Percentiles rank a stretch among this genome's conserved stretches.
These are phyloP conservation scores for Heterococcus sp. DNA, from an alignment of 108 stramenopile species.

Conservation along the genomic window DNA sequence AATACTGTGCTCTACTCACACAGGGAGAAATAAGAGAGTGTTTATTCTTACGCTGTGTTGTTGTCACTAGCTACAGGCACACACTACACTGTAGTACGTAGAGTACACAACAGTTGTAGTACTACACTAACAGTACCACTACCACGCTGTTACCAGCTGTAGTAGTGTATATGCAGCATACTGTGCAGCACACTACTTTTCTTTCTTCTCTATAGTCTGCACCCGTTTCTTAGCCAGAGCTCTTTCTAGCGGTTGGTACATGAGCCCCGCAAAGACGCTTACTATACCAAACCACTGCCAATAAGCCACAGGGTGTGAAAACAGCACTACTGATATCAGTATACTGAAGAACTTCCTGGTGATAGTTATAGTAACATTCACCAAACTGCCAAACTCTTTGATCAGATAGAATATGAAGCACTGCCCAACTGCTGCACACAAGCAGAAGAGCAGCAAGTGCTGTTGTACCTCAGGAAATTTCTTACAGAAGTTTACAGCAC, in stretches of 20 bases:
- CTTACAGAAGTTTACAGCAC: slow-evolving; percentile 62
- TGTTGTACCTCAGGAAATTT: slow-evolving; percentile 61
- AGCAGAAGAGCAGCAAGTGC: slow-evolving; percentile 60
- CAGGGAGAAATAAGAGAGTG: too few relatives aligned
- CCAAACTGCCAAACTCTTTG: slow-evolving; percentile 84
- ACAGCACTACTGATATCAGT: slow-evolving; percentile 48
- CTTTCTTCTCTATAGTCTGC: too few relatives aligned
- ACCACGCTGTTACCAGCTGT: too few relatives aligned
- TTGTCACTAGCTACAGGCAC: too few relatives aligned
- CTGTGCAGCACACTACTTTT: too few relatives aligned
- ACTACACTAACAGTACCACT: too few relatives aligned
- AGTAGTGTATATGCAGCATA: too few relatives aligned
- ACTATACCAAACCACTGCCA: slow-evolving; percentile 51
- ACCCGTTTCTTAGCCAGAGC: too few relatives aligned
- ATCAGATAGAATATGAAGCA: slow-evolving; percentile 97
- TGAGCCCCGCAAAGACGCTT: slow-evolving; percentile 45
- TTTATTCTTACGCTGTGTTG: too few relatives aligned
- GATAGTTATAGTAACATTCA: slow-evolving; percentile 92
- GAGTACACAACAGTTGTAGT: too few relatives aligned
- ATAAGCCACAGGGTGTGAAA: slow-evolving; percentile 41
- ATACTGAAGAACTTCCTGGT: slow-evolving; percentile 90
- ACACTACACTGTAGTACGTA: too few relatives aligned
- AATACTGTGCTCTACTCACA: too few relatives aligned
- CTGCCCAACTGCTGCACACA: slow-evolving; percentile 92
- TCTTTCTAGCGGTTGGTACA: neutral